phyloP scores from a whole-genome alignment of 768 basidiomycete species.

The Cantharellus anzutake region DNA sequence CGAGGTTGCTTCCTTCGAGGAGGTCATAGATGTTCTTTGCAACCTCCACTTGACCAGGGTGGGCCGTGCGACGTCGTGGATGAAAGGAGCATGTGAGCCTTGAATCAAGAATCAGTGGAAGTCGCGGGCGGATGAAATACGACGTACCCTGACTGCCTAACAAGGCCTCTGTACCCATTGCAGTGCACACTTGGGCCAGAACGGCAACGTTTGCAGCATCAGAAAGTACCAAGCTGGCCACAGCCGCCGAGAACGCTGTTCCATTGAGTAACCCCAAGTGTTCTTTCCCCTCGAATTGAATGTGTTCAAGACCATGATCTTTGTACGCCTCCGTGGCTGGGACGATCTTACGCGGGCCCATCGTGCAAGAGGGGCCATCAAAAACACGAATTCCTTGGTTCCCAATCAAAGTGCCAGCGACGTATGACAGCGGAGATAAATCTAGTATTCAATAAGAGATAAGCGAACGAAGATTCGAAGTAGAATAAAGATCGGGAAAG shows the following conservation, averaged over 20 bases:
- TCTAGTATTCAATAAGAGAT: constrained; percentile 18
- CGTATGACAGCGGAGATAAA: constrained; percentile 63
- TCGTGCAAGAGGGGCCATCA: constrained; percentile 9
- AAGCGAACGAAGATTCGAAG: not conserved
- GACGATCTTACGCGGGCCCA: constrained; percentile 9
- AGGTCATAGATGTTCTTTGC: constrained; percentile 51
- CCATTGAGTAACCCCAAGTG: constrained; percentile 36
- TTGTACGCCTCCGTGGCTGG: constrained; percentile 15
- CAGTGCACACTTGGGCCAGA: constrained; percentile 48
- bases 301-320: constrained; percentile 37
- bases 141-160: constrained; percentile 34
- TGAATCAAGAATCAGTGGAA: not conserved
- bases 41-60: constrained; percentile 69
- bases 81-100: constrained; percentile 59
- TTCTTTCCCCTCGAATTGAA: constrained; percentile 21
- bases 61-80: constrained; percentile 56
- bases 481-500: constrained; percentile 8
- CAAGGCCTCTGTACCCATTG: constrained; percentile 71
- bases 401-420: constrained; percentile 62
- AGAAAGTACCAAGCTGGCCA: constrained; percentile 53
- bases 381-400: constrained; percentile 56
- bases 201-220: constrained; percentile 31
- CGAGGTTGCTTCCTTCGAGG: constrained; percentile 49
- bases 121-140: constrained; percentile 4
- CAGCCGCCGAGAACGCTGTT: constrained; percentile 65